These are phyloP conservation scores for Acanthamoeba royreba DNA, from an alignment of 208 protist genomes.

Conservation along the genomic window DNA sequence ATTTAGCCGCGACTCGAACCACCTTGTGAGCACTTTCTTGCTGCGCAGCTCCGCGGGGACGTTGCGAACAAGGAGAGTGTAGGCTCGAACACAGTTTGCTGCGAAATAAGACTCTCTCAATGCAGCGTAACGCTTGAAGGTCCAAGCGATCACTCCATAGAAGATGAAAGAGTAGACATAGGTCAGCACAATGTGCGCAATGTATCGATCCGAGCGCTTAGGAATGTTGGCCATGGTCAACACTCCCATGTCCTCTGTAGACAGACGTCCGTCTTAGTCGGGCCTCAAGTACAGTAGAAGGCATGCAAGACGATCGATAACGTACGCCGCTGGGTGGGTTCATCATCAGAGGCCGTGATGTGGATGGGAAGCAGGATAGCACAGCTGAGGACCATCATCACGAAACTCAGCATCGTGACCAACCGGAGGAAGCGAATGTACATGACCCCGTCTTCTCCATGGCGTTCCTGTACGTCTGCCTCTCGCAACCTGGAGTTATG, in stretches of 20 bases:
- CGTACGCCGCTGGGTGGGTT: neutral
- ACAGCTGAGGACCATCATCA: neutral
- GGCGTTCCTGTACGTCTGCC: neutral
- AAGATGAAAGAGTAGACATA: neutral
- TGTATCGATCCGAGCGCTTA: neutral
- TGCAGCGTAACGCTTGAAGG: neutral
- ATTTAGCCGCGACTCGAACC: neutral
- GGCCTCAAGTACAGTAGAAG: neutral
- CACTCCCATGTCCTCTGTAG: neutral
- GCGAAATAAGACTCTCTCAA: neutral
- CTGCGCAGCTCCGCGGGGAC: neutral
- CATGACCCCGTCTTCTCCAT: conserved; percentile 5
- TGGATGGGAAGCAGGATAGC: neutral
- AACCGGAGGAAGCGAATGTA: neutral
- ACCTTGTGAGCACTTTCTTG: neutral
- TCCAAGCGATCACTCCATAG: neutral
- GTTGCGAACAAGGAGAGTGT: neutral
- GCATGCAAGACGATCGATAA: neutral
- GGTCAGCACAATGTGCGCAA: neutral
- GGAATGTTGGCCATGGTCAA: neutral
- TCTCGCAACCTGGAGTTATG: neutral
- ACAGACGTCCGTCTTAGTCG: neutral
- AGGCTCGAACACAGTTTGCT: neutral
- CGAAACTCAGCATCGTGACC: neutral
- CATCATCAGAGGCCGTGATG: neutral